These are phyloP conservation scores for Globisporangium cederbergense DNA, from an alignment of 352 stramenopile genomes.

Conservation along the genomic window DNA sequence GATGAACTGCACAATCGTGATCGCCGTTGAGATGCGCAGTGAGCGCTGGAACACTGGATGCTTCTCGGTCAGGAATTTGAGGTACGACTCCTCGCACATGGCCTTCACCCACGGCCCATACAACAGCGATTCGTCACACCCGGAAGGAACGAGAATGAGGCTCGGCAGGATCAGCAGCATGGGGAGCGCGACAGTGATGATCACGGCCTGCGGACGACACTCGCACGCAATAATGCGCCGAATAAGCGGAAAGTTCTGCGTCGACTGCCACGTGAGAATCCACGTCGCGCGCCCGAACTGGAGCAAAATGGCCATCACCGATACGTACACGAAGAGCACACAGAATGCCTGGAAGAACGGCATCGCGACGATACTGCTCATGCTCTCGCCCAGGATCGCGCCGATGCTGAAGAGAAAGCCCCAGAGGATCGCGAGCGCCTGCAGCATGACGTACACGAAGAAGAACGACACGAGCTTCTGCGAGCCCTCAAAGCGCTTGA, in stretches of 20 bases:
- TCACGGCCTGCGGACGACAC: constrained; percentile 72
- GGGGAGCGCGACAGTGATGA: constrained; percentile 67
- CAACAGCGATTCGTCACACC: constrained; percentile 33
- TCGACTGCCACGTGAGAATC: constrained; percentile 88
- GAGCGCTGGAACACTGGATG: constrained; percentile 84
- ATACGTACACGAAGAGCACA: constrained; percentile 77
- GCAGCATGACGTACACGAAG: constrained; percentile 77
- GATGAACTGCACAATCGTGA: constrained; percentile 83
- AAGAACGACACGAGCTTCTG: constrained; percentile 75
- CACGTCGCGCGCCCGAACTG: constrained; percentile 81
- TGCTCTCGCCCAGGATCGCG: constrained; percentile 82
- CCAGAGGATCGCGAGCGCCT: constrained; percentile 84
- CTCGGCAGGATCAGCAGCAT: constrained; percentile 73
- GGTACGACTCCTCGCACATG: constrained; percentile 80
- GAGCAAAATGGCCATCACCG: constrained; percentile 81
- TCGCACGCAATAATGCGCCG: constrained; percentile 79
- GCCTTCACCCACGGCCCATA: constrained; percentile 39
- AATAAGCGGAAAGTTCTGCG: constrained; percentile 85
- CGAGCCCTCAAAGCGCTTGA: constrained; percentile 40
- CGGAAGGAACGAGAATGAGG: constrained; percentile 69
- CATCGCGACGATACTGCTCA: constrained; percentile 85
- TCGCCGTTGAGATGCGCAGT: constrained; percentile 72
- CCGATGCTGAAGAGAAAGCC: constrained; percentile 83
- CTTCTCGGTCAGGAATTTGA: constrained; percentile 80
- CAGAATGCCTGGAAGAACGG: constrained; percentile 67